phyloP scores from a whole-genome alignment of 106 monocot species.

The Dendrobium huoshanense region DNA sequence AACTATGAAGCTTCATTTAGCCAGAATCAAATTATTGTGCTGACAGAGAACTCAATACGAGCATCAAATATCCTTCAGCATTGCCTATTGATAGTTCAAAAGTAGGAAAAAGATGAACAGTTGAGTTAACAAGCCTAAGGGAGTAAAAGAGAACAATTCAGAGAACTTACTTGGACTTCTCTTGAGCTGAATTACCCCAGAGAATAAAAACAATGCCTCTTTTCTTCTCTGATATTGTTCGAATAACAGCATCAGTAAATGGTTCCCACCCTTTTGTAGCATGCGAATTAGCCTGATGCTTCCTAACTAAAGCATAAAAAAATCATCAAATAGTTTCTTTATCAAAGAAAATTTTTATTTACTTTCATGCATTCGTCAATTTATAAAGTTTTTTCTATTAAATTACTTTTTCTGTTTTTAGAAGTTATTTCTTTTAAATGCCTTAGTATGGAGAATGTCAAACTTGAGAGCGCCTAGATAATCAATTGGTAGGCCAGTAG shows the following conservation, averaged over 20 bases:
- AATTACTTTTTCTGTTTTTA: too few relatives aligned
- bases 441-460: too few relatives aligned
- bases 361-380: too few relatives aligned
- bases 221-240: constrained; percentile 82
- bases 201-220: constrained; percentile 80
- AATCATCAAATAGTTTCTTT: neutral
- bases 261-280: constrained; percentile 97
- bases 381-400: too few relatives aligned
- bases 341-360: neutral
- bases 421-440: too few relatives aligned
- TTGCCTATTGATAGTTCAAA: neutral
- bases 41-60: neutral
- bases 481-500: too few relatives aligned
- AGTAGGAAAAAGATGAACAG: neutral
- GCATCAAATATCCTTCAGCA: neutral
- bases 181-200: constrained; percentile 96
- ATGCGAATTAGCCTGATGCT: constrained; percentile 95
- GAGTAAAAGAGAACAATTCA: neutral
- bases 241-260: constrained; percentile 84
- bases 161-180: constrained; percentile 52
- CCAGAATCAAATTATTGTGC: neutral
- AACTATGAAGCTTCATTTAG: neutral
- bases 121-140: neutral
- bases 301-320: constrained; percentile 46
- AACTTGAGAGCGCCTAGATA: too few relatives aligned